These are phyloP conservation scores for Paracamarosporium sp. DNA, from an alignment of 2,329 filamentous ascomycete genomes.

Conservation along the genomic window DNA sequence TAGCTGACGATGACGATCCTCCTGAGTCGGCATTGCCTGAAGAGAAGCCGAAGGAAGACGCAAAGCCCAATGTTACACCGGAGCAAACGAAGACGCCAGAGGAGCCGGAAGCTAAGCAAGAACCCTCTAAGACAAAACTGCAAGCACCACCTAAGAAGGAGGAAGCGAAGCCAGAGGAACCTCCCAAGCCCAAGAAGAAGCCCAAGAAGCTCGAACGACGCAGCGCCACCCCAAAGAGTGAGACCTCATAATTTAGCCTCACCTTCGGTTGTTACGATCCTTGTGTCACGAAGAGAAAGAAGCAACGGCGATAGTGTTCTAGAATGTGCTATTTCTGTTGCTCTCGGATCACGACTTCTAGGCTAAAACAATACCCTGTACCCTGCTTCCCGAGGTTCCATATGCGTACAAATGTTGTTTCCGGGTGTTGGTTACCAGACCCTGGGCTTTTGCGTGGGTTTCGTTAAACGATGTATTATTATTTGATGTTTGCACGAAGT, in stretches of 20 bases:
- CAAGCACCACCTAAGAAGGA: conserved; percentile 8
- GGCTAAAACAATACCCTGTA: conserved; percentile 5
- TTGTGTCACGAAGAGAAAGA: not conserved
- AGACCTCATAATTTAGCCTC: not conserved
- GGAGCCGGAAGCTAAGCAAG: not conserved
- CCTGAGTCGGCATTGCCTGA: conserved; percentile 6
- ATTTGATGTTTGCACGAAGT: not conserved
- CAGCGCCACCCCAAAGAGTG: conserved; percentile 16
- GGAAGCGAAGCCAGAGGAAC: conserved; percentile 8
- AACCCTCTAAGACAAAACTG: not conserved
- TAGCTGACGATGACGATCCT: conserved; percentile 4
- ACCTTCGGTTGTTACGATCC: not conserved
- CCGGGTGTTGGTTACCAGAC: not conserved
- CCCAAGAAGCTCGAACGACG: conserved; percentile 47
- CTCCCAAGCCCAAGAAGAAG: conserved; percentile 42
- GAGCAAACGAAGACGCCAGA: not conserved
- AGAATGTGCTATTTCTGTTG: not conserved
- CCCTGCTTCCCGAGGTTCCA: not conserved
- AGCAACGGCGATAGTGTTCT: not conserved
- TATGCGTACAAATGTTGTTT: not conserved
- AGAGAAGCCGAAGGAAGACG: not conserved
- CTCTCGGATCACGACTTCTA: not conserved
- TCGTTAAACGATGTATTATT: conserved; percentile 1
- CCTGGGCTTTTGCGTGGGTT: not conserved
- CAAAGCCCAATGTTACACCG: not conserved